A percentile compares a stretch with the other conserved stretches of the same genome.
Conservation (phyloP, 2,329 filamentous ascomycete genomes). For the Aspergillus ibericus region DNA sequence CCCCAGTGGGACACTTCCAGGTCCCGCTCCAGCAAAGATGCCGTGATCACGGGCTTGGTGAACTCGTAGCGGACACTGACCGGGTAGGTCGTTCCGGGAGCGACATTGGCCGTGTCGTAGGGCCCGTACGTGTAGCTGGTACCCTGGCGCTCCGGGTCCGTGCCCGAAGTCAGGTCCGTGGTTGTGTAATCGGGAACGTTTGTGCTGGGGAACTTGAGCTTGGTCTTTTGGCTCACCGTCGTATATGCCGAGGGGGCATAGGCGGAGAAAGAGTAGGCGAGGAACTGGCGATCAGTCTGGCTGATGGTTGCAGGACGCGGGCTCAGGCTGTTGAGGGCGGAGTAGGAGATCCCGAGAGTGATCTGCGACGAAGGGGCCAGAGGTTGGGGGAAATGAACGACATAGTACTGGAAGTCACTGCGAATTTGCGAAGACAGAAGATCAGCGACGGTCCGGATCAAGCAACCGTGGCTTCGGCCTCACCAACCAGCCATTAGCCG, state of each 20-base stretch:
- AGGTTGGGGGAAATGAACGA: conserved; percentile 73
- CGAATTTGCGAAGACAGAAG: conserved; percentile 17
- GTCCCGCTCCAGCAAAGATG: conserved; percentile 79
- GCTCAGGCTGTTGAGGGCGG: conserved; percentile 72
- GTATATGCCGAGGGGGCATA: conserved; percentile 81
- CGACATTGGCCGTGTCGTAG: conserved; percentile 67
- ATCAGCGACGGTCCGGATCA: conserved; percentile 1
- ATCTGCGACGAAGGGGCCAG: conserved; percentile 75
- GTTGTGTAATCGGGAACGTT: conserved; percentile 84
- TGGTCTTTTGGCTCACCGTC: conserved; percentile 93
- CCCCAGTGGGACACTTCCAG: conserved; percentile 98
- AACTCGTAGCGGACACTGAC: conserved; percentile 89
- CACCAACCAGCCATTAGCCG: conserved; percentile 36
- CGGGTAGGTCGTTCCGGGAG: conserved; percentile 72
- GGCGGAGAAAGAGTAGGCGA: conserved; percentile 80
- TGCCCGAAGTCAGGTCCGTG: conserved; percentile 58
- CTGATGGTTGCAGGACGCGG: conserved; percentile 79
- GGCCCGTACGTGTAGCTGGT: conserved; percentile 86
- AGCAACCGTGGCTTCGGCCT: conserved; percentile 16
- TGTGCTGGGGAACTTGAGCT: conserved; percentile 79
- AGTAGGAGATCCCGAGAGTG: conserved; percentile 85
- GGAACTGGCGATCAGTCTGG: conserved; percentile 85
- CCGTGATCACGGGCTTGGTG: conserved; percentile 83
- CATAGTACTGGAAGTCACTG: conserved; percentile 78
- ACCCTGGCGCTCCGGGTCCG: conserved; percentile 78